A percentile compares a stretch with the other conserved stretches of the same genome.
Evolutionary conservation across 352 stramenopile species (phyloP).

Genomic region (Globisporangium mamillatum): DNA sequence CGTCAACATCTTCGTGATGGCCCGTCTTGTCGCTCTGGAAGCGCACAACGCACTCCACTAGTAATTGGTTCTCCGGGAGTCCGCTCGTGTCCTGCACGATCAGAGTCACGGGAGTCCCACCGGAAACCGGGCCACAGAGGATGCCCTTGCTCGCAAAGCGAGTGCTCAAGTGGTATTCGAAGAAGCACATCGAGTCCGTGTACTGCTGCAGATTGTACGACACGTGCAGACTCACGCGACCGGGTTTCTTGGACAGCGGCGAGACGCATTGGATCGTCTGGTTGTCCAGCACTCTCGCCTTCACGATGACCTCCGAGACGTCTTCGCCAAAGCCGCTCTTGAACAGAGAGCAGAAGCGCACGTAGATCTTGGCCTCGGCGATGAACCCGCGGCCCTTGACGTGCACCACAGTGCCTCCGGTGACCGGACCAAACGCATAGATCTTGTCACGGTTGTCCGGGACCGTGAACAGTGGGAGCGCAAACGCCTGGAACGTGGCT

Average conservation of each 20-base stretch:
- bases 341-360: constrained; percentile 52
- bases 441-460: constrained; percentile 38
- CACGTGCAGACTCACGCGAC: constrained; percentile 45
- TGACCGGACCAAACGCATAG: constrained; percentile 46
- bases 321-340: constrained; percentile 29
- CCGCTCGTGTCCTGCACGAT: constrained; percentile 37
- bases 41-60: constrained; percentile 43
- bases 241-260: constrained; percentile 29
- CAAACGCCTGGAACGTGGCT: constrained; percentile 49
- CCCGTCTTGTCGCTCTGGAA: constrained; percentile 41
- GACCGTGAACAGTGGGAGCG: constrained; percentile 53
- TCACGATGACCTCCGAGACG: constrained; percentile 40
- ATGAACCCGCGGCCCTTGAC: constrained; percentile 67
- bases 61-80: constrained; percentile 33
- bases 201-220: constrained; percentile 78
- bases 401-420: constrained; percentile 43
- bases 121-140: constrained; percentile 56
- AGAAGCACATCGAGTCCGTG: constrained; percentile 60
- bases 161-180: constrained; percentile 62
- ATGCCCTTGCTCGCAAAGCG: constrained; percentile 38
- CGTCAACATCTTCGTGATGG: constrained; percentile 28
- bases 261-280: constrained; percentile 52
- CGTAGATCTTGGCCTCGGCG: constrained; percentile 55
- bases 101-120: constrained; percentile 46
- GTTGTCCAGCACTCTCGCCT: constrained; percentile 46